Percentiles rank a stretch among this genome's conserved stretches.
Evolutionary conservation across 208 protist genomes (phyloP).

Genomic region (Borovskyia barvae): DNA sequence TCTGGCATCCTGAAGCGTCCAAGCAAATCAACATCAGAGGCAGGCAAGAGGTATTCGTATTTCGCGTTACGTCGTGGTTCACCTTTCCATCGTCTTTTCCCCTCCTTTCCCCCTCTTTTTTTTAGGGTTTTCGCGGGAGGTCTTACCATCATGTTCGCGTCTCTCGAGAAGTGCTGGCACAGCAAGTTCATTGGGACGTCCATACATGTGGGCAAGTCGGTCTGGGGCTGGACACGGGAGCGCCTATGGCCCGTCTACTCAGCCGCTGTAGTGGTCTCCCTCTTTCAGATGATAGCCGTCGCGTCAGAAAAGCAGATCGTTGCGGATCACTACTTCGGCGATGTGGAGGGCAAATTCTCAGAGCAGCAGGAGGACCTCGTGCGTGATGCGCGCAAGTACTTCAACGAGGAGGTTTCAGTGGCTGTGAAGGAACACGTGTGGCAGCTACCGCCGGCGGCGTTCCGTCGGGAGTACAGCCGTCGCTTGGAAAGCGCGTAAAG

Average conservation of each 20-base stretch:
- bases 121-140: too few species aligned
- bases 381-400: slow-evolving; percentile 58
- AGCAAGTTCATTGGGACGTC: slow-evolving; percentile 26
- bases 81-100: slow-evolving; percentile 1
- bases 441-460: slow-evolving; percentile 53
- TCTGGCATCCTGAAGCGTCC: too few species aligned
- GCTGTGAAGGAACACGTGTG: slow-evolving; percentile 86
- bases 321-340: slow-evolving; percentile 80
- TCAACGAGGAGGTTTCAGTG: slow-evolving; percentile 79
- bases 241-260: slow-evolving; percentile 84
- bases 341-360: slow-evolving; percentile 21
- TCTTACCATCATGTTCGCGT: slow-evolving; percentile 38
- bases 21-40: neutral
- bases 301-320: slow-evolving; percentile 85
- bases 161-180: slow-evolving; percentile 45
- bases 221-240: slow-evolving; percentile 51
- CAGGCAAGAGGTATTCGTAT: neutral
- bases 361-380: slow-evolving; percentile 41
- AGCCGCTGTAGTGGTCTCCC: slow-evolving; percentile 63
- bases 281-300: slow-evolving; percentile 71
- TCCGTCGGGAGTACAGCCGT: slow-evolving; percentile 64
- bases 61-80: neutral
- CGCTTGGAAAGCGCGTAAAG: slow-evolving; percentile 35
- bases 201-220: slow-evolving; percentile 24
- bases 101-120: slow-evolving; percentile 4